Conservation (phyloP, 371 early-diverging fungal species). For the Apophysomyces sp. region DNA sequence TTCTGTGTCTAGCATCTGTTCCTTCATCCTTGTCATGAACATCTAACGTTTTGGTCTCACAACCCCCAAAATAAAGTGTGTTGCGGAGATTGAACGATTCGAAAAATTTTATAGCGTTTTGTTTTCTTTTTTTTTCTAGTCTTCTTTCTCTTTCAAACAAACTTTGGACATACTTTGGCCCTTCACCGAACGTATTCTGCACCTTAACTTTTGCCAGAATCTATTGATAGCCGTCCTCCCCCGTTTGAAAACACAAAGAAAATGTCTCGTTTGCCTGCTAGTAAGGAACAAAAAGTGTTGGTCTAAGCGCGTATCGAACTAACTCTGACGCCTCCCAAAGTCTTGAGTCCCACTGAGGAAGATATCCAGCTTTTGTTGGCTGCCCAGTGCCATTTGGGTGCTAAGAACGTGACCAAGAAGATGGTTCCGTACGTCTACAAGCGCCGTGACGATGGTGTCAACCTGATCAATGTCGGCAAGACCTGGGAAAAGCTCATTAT, state of each 20-base stretch:
- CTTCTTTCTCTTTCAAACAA: neutral
- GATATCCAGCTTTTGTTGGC: conserved; percentile 92
- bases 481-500: conserved; percentile 99
- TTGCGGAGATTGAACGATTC: neutral
- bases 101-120: neutral
- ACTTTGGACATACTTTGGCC: neutral
- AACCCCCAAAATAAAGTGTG: neutral
- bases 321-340: conserved; percentile 7
- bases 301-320: no score
- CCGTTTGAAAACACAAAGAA: neutral
- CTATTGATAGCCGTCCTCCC: conserved; percentile 1
- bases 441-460: conserved; percentile 92
- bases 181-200: conserved; percentile 1
- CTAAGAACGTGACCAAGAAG: conserved; percentile 86
- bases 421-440: conserved; percentile 94
- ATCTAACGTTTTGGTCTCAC: neutral
- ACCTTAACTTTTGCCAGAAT: neutral
- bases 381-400: conserved; percentile 91
- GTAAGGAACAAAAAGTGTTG: neutral
- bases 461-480: conserved; percentile 98
- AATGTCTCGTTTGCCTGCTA: conserved; percentile 1
- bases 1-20: no score
- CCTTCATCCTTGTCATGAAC: no score
- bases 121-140: neutral
- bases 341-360: conserved; percentile 78